Conservation (phyloP, 1,284 basidiomycete genomes). For the Rhodotorula sp. region DNA sequence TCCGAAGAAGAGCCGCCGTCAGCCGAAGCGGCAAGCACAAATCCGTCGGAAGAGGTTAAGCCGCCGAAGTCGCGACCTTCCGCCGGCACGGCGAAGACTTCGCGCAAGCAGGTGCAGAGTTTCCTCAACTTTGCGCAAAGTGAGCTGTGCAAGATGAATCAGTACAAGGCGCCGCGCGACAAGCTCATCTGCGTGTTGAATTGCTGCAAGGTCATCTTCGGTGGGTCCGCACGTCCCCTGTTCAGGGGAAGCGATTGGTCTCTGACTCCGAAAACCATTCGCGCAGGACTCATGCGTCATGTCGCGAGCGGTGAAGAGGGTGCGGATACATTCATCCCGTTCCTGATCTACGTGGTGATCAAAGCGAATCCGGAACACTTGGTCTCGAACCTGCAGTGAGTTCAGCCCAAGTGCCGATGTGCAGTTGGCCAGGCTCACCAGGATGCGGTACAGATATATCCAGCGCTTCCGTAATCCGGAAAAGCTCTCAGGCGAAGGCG, state of each 20-base stretch:
- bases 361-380: slow-evolving; percentile 90
- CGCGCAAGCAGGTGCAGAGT: slow-evolving; percentile 55
- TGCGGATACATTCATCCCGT: slow-evolving; percentile 90
- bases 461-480: slow-evolving; percentile 86
- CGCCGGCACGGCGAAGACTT: slow-evolving; percentile 1
- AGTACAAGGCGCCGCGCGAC: slow-evolving; percentile 97
- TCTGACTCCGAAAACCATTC: no score
- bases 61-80: slow-evolving; percentile 47
- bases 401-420: slow-evolving; percentile 9
- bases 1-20: background rate
- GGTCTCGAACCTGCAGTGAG: slow-evolving; percentile 90
- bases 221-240: slow-evolving; percentile 54
- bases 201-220: slow-evolving; percentile 98
- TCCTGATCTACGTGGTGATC: slow-evolving; percentile 90
- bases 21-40: background rate
- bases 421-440: background rate
- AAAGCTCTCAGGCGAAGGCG: slow-evolving; percentile 89
- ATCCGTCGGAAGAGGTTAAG: background rate
- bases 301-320: slow-evolving; percentile 50
- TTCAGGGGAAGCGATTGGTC: accelerated
- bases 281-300: slow-evolving; percentile 80
- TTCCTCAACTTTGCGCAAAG: slow-evolving; percentile 93
- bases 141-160: slow-evolving; percentile 95
- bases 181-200: slow-evolving; percentile 98
- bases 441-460: slow-evolving; percentile 67